Base-by-base conservation (phyloP, 805 yeast species). In the Ogataea trehalophila region DNA sequence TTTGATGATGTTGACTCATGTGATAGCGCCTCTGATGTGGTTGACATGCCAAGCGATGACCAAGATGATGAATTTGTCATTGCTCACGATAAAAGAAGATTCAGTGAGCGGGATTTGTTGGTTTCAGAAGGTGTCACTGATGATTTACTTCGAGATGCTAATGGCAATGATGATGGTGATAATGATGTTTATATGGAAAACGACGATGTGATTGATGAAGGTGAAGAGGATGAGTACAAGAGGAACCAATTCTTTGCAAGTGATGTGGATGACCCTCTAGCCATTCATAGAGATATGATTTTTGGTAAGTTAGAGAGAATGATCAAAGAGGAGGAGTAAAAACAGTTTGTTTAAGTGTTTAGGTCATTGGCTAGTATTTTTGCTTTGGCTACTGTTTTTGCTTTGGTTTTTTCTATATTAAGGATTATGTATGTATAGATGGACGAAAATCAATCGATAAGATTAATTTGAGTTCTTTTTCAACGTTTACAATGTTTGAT, bases 281-380 rank as follows among this genome's bases (percentile, higher is more conserved):
- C 88, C 0, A 71, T 74, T 1, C 83, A 84, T 56, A 65, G 90
- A 45, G 89, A 83, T 56, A 68, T 64, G 42, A 81, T 83, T 5
- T 83, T 83, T 61, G 80, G 80, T 1, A 71, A 69, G 46, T 61
- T 84, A 26, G 79, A 83, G 53, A 66, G 62, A 31, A 75, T 80
- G 84, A 75, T 84, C 16, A 63, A 77, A 34, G 73, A 75, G 22
- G 26, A 26, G 5, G 15, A 22, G 39, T 26, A 11, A 26, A 20
- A 20, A 20, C 3, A 26, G 9, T 26, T 48, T 7, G 17, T 2
- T 20, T 16, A 33, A 33, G 33, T 23, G 15, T n/a, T 7, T 15
- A 33, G 17, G 36, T 2, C 17, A 15, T 33, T 15, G 17, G 36
- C 3, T 3, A 4, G 20, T 20, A 20, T 20, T 17, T 33, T 6